phyloP scores from a whole-genome alignment of 2,329 filamentous ascomycete species.

The Taxawa tesnikishii region DNA sequence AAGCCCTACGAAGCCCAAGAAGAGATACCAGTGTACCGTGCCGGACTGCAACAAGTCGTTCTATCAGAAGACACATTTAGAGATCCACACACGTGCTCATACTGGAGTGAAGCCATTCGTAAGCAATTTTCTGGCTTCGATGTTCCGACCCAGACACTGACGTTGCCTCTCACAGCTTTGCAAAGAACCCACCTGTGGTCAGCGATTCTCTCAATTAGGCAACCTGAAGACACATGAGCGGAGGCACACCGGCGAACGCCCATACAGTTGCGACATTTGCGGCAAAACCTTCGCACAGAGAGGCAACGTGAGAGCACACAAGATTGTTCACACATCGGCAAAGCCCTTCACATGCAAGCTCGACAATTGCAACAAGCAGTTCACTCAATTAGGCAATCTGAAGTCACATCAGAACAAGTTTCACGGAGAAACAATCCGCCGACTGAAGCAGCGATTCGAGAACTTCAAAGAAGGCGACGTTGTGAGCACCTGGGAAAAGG shows the following conservation, averaged over 20 bases:
- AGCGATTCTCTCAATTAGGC: slow-evolving; percentile 77
- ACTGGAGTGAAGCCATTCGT: slow-evolving; percentile 87
- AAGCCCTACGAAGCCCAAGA: slow-evolving; percentile 31
- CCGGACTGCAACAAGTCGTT: slow-evolving; percentile 71
- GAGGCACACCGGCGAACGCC: slow-evolving; percentile 76
- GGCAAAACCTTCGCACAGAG: slow-evolving; percentile 74
- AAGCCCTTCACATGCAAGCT: slow-evolving; percentile 75
- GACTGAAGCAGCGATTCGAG: slow-evolving; percentile 60
- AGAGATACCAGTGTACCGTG: slow-evolving; percentile 61
- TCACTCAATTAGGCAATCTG: slow-evolving; percentile 82
- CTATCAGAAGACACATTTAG: slow-evolving; percentile 81
- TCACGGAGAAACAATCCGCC: slow-evolving; percentile 60
- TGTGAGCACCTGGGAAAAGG: slow-evolving; percentile 57
- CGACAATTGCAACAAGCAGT: slow-evolving; percentile 74
- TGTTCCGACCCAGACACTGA: no score
- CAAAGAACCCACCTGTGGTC: slow-evolving; percentile 58
- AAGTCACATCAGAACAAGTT: slow-evolving; percentile 97
- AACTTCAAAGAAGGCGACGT: slow-evolving; percentile 47
- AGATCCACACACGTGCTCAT: slow-evolving; percentile 79
- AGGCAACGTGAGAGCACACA: slow-evolving; percentile 74
- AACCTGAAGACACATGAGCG: slow-evolving; percentile 89
- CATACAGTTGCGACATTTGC: slow-evolving; percentile 68
- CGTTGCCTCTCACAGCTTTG: slow-evolving; percentile 52
- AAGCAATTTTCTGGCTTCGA: slow-evolving; percentile 38
- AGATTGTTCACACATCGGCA: slow-evolving; percentile 62